Percentiles rank a stretch among this genome's conserved stretches.
phyloP scores from a whole-genome alignment of 2,329 filamentous ascomycete genomes.

The Neopestalotiopsis sp. region DNA sequence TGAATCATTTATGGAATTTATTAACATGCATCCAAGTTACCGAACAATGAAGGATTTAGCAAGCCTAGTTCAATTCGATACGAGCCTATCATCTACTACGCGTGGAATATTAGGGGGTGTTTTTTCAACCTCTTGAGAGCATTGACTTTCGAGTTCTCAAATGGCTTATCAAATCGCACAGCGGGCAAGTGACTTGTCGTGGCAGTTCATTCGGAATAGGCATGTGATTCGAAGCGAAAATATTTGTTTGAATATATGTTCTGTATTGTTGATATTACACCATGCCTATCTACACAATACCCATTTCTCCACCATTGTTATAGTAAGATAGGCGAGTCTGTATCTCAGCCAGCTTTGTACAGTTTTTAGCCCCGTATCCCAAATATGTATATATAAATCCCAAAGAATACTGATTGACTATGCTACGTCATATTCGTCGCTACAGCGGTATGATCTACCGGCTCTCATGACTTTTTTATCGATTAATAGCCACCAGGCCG shows the following conservation, averaged over 20 bases:
- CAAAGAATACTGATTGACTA: conserved; percentile 9
- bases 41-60: too few relatives aligned
- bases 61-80: too few relatives aligned
- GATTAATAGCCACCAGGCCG: conserved; percentile 23
- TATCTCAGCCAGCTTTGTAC: conserved; percentile 17
- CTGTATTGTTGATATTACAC: conserved; percentile 14
- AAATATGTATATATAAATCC: background rate
- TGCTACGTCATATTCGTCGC: background rate
- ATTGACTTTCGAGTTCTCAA: too few relatives aligned
- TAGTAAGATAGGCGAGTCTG: conserved; percentile 11
- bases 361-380: conserved; percentile 1
- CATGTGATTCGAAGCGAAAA: background rate
- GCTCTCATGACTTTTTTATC: background rate
- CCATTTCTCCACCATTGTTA: background rate
- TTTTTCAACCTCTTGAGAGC: too few relatives aligned
- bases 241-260: conserved; percentile 7
- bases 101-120: too few relatives aligned
- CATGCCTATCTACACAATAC: conserved; percentile 17
- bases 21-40: too few relatives aligned
- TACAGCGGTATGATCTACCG: background rate
- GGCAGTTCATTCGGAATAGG: too few relatives aligned
- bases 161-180: too few relatives aligned
- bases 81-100: too few relatives aligned
- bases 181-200: too few relatives aligned
- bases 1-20: too few relatives aligned